Base-by-base conservation (phyloP, 169 alveolate genomes). In the Plasmodium billcollinsi region DNA sequence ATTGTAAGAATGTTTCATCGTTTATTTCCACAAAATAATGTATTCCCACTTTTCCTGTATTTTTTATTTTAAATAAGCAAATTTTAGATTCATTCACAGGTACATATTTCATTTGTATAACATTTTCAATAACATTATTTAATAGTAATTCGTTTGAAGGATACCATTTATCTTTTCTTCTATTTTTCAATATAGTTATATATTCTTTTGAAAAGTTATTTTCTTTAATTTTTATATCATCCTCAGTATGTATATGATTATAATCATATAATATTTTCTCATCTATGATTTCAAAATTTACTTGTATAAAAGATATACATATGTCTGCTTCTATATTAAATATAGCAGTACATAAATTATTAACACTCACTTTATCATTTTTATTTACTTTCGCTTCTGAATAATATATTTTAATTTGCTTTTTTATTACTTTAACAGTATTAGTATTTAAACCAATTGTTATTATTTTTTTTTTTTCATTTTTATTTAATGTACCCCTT, bases 1-100 rank as follows among this genome's bases (percentile, higher is more conserved):
- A 78, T 65, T 78, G 65, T 59, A 78, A 67, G 43, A 78, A 78
- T 39, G 18, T 7, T 29, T 78, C 71, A 39, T 78, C 89, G 56
- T 78, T 78, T 66, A 78, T 26, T 66, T 78, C 89, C 20, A 71
- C 67, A 15, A 50, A 50, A 59, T 26, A 78, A 9, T 26, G 54
- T 18, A 66, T 78, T 67, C 50, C 67, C 58, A 78, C 65, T 29
- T 78, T 78, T 65, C 89, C 89, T 50, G 78, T 78, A 45, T 78
- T 78, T 78, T 65, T 78, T n/a, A 78, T 71, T 78, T 78, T 78
- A 58, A 78, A 50, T 47, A 78, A 78, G 21, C 89, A 78, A 12
- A 20, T 43, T 54, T 78, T 78, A 18, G 59, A 11, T 78, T 78
- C 50, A 45, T 78, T 78, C 29, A 78, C 89, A n/a, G 65, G 43